Evolutionary conservation across 2,329 filamentous ascomycete species (phyloP), one percentile per base, ranked within the genome.

Genomic region (Volutella citrinella): DNA sequence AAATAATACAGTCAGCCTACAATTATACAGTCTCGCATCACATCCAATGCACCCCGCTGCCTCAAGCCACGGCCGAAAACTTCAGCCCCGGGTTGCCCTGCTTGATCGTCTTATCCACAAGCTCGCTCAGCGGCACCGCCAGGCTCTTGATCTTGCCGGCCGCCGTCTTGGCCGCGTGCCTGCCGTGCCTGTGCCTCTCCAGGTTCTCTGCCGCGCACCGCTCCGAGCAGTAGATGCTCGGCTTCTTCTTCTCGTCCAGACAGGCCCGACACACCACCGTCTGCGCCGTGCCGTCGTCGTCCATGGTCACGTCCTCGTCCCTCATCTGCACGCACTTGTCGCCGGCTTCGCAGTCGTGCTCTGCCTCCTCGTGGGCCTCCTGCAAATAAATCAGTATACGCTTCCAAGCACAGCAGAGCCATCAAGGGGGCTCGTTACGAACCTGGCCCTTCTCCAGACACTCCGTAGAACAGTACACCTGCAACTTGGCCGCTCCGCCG

Each of bases 381-480:
- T 72, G 19, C 11, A 12, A 12, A 12, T 19, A 27, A 39, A n/a
- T 63, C 31, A 65, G 58, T 34, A 31, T 7, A 7, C 17, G 23
- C 8, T n/a, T n/a, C n/a, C n/a, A n/a, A n/a, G n/a, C n/a, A n/a
- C n/a, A n/a, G 3, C 2, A 18, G 5, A 25, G 12, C 9, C 14
- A 20, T 10, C n/a, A n/a, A 5, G 14, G 15, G 5, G 18, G 5
- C 8, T 4, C 2, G 6, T 20, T 8, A 61, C 66, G 50, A 52
- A 73, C 70, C 30, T 66, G 61, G 30, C 60, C 62, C 23, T 60
- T 55, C 7, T 60, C 51, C 18, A 56, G 57, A 42, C 69, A 73
- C 16, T 55, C 55, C 7, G 65, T 57, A 2, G 66, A 69, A 48
- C 70, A 73, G 43, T 70, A 74, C 7, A 70, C 51, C 3, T 63